Conservation (phyloP, 805 yeast species). For the Candida corydali region DNA sequence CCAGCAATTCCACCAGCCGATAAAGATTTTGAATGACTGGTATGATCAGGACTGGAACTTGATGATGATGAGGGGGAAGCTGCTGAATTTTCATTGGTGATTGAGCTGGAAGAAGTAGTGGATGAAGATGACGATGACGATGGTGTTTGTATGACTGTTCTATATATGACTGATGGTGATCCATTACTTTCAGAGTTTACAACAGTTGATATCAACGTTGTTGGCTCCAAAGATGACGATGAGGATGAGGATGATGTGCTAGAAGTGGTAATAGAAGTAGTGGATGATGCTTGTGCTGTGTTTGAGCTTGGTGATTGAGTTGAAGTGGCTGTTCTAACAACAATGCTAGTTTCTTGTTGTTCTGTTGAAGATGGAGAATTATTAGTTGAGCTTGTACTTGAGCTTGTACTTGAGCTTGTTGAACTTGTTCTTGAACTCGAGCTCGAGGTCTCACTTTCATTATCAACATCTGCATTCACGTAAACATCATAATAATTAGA, state of each 20-base stretch:
- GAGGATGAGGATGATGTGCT: conserved; percentile 9
- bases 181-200: conserved; percentile 9
- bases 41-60: conserved; percentile 1
- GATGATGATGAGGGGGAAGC: conserved; percentile 9
- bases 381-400: conserved; percentile 12
- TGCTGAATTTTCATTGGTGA: conserved; percentile 12
- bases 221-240: conserved; percentile 7
- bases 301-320: conserved; percentile 11
- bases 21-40: conserved; percentile 14
- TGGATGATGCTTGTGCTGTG: conserved; percentile 2
- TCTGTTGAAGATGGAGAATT: conserved; percentile 8
- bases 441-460: conserved; percentile 6
- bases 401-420: conserved; percentile 9
- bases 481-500: conserved; percentile 28
- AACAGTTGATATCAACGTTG: conserved; percentile 18
- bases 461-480: conserved; percentile 17
- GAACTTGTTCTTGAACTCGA: conserved; percentile 9
- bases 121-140: conserved; percentile 6
- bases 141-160: conserved; percentile 9
- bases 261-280: conserved; percentile 12
- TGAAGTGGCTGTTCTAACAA: conserved; percentile 9
- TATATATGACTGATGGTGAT: conserved; percentile 8
- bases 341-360: conserved; percentile 2
- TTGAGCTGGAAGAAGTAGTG: conserved; percentile 12
- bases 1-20: conserved; percentile 42